Conservation (phyloP, 495 filamentous ascomycete species). For the Neurospora africana region DNA sequence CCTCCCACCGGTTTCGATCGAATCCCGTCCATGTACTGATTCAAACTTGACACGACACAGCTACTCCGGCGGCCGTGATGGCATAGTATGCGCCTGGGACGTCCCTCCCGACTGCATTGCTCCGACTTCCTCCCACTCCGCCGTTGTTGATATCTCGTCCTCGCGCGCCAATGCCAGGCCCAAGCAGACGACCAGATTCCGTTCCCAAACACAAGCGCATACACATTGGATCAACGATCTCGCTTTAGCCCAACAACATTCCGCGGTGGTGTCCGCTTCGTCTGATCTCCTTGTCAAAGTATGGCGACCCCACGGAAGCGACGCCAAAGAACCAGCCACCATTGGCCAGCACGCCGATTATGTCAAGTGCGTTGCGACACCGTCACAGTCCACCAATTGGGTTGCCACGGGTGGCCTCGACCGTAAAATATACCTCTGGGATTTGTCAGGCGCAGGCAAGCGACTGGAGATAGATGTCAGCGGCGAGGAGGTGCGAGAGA, state of each 20-base stretch:
- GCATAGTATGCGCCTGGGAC: conserved; percentile 93
- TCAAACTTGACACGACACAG: conserved; percentile 33
- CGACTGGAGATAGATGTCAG: conserved; percentile 74
- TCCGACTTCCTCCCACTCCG: conserved; percentile 26
- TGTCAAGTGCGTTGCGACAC: conserved; percentile 85
- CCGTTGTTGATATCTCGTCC: conserved; percentile 20
- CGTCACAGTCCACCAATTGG: conserved; percentile 61
- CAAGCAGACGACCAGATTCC: conserved; percentile 54
- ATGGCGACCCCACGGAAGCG: conserved; percentile 78
- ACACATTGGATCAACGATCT: conserved; percentile 99
- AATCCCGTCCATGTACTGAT: conserved; percentile 1
- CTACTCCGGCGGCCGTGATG: conserved; percentile 92
- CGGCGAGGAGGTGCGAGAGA: conserved; percentile 68
- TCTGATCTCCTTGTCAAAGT: conserved; percentile 91
- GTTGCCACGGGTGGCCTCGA: conserved; percentile 95
- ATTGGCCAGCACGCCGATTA: conserved; percentile 94
- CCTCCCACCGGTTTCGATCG: neutral
- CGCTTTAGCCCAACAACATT: conserved; percentile 69
- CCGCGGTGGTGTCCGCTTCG: conserved; percentile 82
- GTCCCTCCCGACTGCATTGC: conserved; percentile 45
- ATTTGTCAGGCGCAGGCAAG: conserved; percentile 77
- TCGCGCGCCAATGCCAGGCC: conserved; percentile 20
- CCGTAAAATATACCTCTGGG: conserved; percentile 85
- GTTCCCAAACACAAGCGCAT: conserved; percentile 89
- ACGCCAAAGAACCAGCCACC: conserved; percentile 56